Percentiles rank a stretch among this genome's conserved stretches.
Evolutionary conservation across 108 stramenopile genomes (phyloP).

Genomic region (Parietichytrium sp.): DNA sequence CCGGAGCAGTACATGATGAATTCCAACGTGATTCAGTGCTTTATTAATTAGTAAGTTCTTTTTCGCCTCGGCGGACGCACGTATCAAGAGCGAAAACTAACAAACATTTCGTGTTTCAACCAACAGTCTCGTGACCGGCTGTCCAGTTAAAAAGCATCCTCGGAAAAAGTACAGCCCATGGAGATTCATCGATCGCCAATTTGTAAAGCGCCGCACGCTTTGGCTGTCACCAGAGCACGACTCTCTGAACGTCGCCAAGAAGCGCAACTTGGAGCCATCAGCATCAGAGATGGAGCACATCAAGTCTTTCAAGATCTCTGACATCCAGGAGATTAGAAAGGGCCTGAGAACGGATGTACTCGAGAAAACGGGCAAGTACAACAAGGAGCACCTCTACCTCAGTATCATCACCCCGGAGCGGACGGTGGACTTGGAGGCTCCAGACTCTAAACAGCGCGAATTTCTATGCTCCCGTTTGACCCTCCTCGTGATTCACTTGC

Average conservation of each 20-base stretch:
- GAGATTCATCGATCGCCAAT: constrained; percentile 35
- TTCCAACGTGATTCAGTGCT: constrained; percentile 3
- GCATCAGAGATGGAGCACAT: constrained; percentile 17
- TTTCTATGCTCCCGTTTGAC: constrained; percentile 18
- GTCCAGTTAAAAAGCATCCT: background rate
- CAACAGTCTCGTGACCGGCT: background rate
- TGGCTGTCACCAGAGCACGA: constrained; percentile 26
- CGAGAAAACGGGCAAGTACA: background rate
- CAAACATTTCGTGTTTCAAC: no score
- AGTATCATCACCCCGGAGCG: background rate
- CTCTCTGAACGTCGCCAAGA: constrained; percentile 25
- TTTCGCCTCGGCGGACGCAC: no score
- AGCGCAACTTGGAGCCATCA: constrained; percentile 27
- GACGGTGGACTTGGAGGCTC: constrained; percentile 7
- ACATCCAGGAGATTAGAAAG: background rate
- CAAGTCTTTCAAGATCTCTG: background rate
- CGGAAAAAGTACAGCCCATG: constrained; percentile 19
- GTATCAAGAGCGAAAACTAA: no score
- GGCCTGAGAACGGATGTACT: background rate
- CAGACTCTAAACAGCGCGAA: background rate
- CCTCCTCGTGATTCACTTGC: constrained; percentile 17
- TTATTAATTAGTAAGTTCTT: no score
- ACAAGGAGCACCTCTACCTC: background rate
- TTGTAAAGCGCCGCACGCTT: background rate
- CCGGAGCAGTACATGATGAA: background rate